Conservation (phyloP, 768 basidiomycete species). For the Austroboletus festivus region DNA sequence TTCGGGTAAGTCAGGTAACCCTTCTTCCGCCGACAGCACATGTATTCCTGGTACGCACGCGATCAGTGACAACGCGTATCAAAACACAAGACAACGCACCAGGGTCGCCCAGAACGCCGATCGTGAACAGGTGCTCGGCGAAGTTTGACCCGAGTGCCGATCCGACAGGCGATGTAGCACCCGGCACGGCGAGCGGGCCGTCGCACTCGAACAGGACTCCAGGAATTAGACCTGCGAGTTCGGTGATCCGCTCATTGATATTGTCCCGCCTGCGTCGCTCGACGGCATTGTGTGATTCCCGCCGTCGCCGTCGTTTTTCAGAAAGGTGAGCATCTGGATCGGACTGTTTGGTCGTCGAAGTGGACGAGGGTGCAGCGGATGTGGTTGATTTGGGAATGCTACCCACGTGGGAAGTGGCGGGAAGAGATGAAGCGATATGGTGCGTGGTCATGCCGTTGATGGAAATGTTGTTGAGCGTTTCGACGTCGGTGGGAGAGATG, state of each 20-base stretch:
- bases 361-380: not conserved
- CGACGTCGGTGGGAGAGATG: constrained; percentile 27
- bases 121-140: constrained; percentile 21
- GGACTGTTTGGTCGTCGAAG: constrained; percentile 5
- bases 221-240: constrained; percentile 85
- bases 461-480: constrained; percentile 19
- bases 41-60: constrained; percentile 18
- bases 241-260: constrained; percentile 93
- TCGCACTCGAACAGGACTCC: constrained; percentile 74
- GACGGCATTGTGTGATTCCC: constrained; percentile 91
- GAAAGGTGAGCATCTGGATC: constrained; percentile 45
- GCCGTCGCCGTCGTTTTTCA: constrained; percentile 76
- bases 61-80: not conserved
- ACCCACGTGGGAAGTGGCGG: constrained; percentile 9
- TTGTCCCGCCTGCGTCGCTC: constrained; percentile 85
- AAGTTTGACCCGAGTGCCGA: constrained; percentile 10
- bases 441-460: constrained; percentile 18
- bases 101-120: constrained; percentile 18
- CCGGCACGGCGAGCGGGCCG: constrained; percentile 25
- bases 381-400: constrained; percentile 13
- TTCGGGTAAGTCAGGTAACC: constrained; percentile 30
- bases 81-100: constrained; percentile 1
- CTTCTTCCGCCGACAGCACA: constrained; percentile 23
- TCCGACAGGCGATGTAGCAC: constrained; percentile 8
- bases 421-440: constrained; percentile 20